Evolutionary conservation across 78 protist genomes (phyloP).

Genomic region (Isochrysis galbana): DNA sequence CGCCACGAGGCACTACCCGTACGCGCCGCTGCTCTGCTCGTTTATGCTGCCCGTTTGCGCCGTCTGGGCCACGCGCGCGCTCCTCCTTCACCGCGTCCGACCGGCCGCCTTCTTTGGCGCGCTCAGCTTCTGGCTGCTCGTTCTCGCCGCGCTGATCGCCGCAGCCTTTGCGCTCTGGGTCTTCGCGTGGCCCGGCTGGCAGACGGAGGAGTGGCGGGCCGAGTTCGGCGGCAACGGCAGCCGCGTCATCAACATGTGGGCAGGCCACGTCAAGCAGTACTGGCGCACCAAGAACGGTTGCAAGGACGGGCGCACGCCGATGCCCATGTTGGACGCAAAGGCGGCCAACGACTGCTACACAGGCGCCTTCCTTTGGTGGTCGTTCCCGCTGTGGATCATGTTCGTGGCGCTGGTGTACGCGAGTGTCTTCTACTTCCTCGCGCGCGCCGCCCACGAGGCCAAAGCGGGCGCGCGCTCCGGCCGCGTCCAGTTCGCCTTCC

Average conservation of each 20-base stretch:
- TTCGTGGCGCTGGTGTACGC: background rate
- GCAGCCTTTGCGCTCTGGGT: background rate
- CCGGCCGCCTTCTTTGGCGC: background rate
- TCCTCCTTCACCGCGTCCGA: background rate
- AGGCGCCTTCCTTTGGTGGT: constrained; percentile 12
- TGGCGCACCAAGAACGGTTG: background rate
- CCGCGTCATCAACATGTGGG: no score
- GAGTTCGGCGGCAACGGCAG: no score
- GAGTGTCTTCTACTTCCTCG: background rate
- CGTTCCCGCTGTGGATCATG: background rate
- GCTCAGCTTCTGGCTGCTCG: background rate
- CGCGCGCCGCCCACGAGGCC: background rate
- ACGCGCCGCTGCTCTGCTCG: background rate
- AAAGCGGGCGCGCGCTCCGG: background rate
- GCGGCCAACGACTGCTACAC: no score
- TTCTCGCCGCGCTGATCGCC: background rate
- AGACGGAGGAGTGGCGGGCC: background rate
- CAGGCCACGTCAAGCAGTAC: no score
- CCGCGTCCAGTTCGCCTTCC: background rate
- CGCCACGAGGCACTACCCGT: background rate
- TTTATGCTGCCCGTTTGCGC: background rate
- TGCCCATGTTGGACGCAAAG: no score
- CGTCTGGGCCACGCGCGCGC: background rate
- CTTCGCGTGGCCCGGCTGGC: background rate
- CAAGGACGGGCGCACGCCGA: no score